Conservation (phyloP, 345 rosid genomes). For the Gossypium anomalum region DNA sequence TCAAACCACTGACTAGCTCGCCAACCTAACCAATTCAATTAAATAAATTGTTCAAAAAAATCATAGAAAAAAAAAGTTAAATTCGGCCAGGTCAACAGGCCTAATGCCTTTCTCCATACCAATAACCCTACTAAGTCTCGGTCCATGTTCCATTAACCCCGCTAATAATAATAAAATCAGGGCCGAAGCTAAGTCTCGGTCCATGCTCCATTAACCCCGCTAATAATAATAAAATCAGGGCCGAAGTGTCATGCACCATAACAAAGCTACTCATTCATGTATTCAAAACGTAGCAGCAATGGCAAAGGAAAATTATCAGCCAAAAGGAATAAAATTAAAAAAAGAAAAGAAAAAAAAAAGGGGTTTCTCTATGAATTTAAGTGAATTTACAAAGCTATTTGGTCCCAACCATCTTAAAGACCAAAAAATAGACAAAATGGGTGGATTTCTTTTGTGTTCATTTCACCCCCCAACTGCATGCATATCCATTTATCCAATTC, state of each 20-base stretch:
- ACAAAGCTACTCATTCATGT: background rate
- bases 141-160: too few species aligned
- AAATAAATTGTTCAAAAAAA: too few species aligned
- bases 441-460: background rate
- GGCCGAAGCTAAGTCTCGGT: background rate
- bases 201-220: too few species aligned
- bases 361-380: background rate
- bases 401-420: background rate
- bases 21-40: too few species aligned
- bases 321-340: background rate
- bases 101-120: too few species aligned
- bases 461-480: background rate
- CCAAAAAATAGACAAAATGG: background rate
- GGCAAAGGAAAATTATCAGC: background rate
- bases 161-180: too few species aligned
- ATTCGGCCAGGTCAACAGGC: too few species aligned
- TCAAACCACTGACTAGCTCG: too few species aligned
- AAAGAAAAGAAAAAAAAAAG: too few species aligned
- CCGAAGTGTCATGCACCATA: background rate
- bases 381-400: background rate
- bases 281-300: background rate
- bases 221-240: too few species aligned
- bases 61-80: too few species aligned
- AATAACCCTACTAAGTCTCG: too few species aligned
- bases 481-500: background rate